A percentile compares a stretch with the other conserved stretches of the same genome.
Evolutionary conservation across 768 basidiomycete species (phyloP).

Genomic region (Mycena amicta): DNA sequence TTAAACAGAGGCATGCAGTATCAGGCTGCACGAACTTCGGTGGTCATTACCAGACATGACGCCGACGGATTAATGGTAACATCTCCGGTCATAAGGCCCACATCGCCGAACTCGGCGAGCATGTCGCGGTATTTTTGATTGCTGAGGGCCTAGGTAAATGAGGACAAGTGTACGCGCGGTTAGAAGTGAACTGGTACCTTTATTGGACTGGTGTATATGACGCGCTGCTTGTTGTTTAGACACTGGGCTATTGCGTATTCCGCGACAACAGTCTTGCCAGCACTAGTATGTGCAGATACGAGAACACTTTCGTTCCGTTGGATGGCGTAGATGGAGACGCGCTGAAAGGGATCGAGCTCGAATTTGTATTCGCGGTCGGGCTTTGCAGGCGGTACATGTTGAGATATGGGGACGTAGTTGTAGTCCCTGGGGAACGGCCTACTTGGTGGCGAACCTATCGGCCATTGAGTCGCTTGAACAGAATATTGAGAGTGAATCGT

Average conservation of each 20-base stretch:
- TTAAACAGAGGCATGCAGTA: background rate
- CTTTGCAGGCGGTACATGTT: slow-evolving; percentile 89
- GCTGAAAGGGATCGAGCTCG: slow-evolving; percentile 95
- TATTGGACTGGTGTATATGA: slow-evolving; percentile 99
- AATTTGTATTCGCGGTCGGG: slow-evolving; percentile 95
- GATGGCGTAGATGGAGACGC: slow-evolving; percentile 91
- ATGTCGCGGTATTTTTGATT: slow-evolving; percentile 99
- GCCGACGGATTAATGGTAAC: slow-evolving; percentile 98
- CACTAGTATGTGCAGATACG: slow-evolving; percentile 98
- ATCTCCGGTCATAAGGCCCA: slow-evolving; percentile 99
- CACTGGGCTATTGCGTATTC: slow-evolving; percentile 99
- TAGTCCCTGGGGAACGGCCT: slow-evolving; percentile 91
- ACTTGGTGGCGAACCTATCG: slow-evolving; percentile 91
- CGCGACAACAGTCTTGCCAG: slow-evolving; percentile 98
- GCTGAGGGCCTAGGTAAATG: slow-evolving; percentile 76
- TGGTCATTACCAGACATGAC: slow-evolving; percentile 98
- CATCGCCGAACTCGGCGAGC: slow-evolving; percentile 95
- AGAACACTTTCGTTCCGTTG: slow-evolving; percentile 97
- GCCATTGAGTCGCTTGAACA: background rate
- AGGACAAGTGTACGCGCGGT: slow-evolving; percentile 21
- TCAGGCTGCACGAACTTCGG: slow-evolving; percentile 66
- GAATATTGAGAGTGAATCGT: slow-evolving; percentile 19
- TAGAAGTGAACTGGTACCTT: slow-evolving; percentile 67
- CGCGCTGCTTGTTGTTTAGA: slow-evolving; percentile 89
- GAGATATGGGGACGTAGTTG: slow-evolving; percentile 85